These are phyloP conservation scores for Malassezia yamatoensis DNA, from an alignment of 1,284 basidiomycete genomes.

Conservation along the genomic window DNA sequence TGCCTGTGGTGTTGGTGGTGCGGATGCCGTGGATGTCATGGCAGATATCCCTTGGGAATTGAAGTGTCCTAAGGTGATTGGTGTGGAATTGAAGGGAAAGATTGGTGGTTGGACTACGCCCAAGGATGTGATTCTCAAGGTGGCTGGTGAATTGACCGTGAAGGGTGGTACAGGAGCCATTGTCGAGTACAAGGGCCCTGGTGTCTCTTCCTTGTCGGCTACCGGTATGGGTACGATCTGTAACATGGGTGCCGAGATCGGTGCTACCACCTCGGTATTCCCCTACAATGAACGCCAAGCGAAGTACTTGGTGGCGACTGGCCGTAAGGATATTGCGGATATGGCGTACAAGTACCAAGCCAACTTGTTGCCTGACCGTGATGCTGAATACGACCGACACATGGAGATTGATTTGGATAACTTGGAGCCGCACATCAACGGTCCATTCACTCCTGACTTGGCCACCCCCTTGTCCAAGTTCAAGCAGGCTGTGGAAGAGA, in stretches of 20 bases:
- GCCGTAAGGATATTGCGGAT: slow-evolving; percentile 73
- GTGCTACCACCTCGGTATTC: slow-evolving; percentile 96
- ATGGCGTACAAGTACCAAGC: slow-evolving; percentile 82
- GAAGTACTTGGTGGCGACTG: slow-evolving; percentile 85
- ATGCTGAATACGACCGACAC: slow-evolving; percentile 83
- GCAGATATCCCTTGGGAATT: slow-evolving; percentile 95
- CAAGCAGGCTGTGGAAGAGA: slow-evolving; percentile 79
- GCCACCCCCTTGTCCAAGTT: slow-evolving; percentile 73
- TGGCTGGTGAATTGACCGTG: slow-evolving; percentile 47
- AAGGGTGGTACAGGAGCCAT: slow-evolving; percentile 48
- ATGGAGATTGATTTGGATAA: slow-evolving; percentile 91
- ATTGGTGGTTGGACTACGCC: slow-evolving; percentile 94
- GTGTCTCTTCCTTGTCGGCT: slow-evolving; percentile 90
- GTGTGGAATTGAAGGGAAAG: slow-evolving; percentile 91
- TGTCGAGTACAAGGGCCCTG: slow-evolving; percentile 51
- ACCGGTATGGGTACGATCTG: slow-evolving; percentile 99
- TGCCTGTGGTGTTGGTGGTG: slow-evolving; percentile 97
- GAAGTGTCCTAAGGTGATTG: slow-evolving; percentile 97
- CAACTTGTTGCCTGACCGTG: slow-evolving; percentile 82
- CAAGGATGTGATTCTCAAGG: slow-evolving; percentile 55
- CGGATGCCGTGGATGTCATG: slow-evolving; percentile 98
- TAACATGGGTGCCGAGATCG: slow-evolving; percentile 99
- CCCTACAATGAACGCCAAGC: slow-evolving; percentile 94
- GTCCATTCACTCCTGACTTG: slow-evolving; percentile 63
- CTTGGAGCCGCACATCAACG: slow-evolving; percentile 98